phyloP scores from a whole-genome alignment of 1,284 basidiomycete species.

The Melampsora americana region DNA sequence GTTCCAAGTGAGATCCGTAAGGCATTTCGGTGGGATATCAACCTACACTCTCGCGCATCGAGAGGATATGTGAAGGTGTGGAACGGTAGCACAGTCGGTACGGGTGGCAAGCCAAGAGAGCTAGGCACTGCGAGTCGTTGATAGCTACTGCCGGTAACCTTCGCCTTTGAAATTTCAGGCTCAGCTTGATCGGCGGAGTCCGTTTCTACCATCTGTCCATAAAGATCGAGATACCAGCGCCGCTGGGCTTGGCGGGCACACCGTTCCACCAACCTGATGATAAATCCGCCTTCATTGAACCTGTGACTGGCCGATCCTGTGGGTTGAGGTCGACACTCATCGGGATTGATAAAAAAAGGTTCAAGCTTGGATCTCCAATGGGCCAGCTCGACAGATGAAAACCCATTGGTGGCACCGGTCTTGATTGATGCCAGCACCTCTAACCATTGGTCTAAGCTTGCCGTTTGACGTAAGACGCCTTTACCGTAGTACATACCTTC shows the following conservation, averaged over 20 bases:
- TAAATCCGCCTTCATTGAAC: constrained; percentile 60
- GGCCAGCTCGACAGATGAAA: constrained; percentile 50
- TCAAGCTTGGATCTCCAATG: constrained; percentile 57
- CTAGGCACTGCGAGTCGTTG: constrained; percentile 54
- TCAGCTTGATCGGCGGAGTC: constrained; percentile 8
- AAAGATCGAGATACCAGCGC: constrained; percentile 59
- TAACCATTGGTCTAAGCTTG: constrained; percentile 59
- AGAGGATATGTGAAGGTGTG: constrained; percentile 64
- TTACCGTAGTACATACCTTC: constrained; percentile 57
- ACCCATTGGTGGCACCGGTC: constrained; percentile 50
- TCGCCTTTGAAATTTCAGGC: constrained; percentile 18
- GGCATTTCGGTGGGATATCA: constrained; percentile 64
- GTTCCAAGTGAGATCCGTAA: constrained; percentile 61
- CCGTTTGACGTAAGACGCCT: constrained; percentile 55
- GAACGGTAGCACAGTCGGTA: constrained; percentile 64
- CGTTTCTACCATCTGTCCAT: constrained; percentile 52
- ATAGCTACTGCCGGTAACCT: constrained; percentile 48
- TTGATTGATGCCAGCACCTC: constrained; percentile 55
- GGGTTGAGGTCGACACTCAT: constrained; percentile 48
- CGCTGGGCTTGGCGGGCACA: constrained; percentile 60
- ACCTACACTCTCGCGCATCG: constrained; percentile 59
- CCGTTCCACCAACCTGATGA: constrained; percentile 62
- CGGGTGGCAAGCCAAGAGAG: constrained; percentile 56
- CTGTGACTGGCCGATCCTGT: constrained; percentile 21
- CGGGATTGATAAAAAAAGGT: constrained; percentile 54